Base-by-base conservation (phyloP, 2,329 filamentous ascomycete species). In the Ophiognomonia clavigignenti-juglandacearum region DNA sequence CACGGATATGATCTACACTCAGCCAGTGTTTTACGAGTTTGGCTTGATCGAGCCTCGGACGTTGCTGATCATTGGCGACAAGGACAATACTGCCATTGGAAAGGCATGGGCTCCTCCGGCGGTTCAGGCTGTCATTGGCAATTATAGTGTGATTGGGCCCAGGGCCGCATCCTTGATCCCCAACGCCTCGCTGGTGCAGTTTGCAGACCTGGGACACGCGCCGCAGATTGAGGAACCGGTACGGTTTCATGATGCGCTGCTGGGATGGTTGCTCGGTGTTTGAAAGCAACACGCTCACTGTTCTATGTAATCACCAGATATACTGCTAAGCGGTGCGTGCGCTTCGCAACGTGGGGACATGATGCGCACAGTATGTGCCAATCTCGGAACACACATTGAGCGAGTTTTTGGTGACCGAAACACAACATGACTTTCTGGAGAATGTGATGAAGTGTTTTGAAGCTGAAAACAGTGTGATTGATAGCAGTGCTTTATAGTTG, bases 1-100 rank as follows among this genome's bases (percentile, higher is more conserved):
- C 14, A 73, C 74, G n/a, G 76, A 79, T 55, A 70, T 76, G 63
- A 70, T 79, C n/a, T 63, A 78, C 45, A 75, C 72, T 18, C 70
- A 74, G 48, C 74, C 75, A 2, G 63, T 78, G 10, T 65, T 70
- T 19, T 73, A 74, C 50, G 72, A 78, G 55, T 73, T 78, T 38
- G 59, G 59, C n/a, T 53, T 65, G 38, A 54, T 79, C 11, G 66
- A 66, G 53, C 59, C 69, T 10, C 65, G 63, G 39, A 76, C 74
- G 2, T 59, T 78, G 19, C 57, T 80, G 44, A 57, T 79, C 41
- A 65, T 77, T 40, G 75, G 75, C 1, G 68, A 69, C 26, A 69
- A 71, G 56, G 76, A 80, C 50, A 74, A 64, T 31, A 79, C 77
- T 3, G 77, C 75, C 14, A 74, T 80, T 40, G 76, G 77, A 0